Percentiles rank a stretch among this genome's conserved stretches.
Evolutionary conservation across 148 eudicot genomes (phyloP).

Genomic region (Fallopia convolvulus): DNA sequence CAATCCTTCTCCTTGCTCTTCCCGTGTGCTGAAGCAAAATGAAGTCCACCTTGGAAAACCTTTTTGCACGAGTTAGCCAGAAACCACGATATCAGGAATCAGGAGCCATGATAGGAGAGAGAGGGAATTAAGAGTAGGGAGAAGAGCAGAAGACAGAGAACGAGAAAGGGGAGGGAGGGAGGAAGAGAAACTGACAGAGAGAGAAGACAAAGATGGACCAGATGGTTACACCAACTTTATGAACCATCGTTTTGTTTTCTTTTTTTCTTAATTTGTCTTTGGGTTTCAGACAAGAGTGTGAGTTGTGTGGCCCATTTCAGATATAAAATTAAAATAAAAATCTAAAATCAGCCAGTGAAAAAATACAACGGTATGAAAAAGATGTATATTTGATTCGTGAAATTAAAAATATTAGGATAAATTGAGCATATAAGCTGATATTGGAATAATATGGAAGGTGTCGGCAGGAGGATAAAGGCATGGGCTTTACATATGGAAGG

Average conservation of each 20-base stretch:
- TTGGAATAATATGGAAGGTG: neutral
- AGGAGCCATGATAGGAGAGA: neutral
- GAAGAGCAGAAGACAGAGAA: neutral
- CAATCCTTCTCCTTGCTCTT: neutral
- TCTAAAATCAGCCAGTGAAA: too few relatives aligned
- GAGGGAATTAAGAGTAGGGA: neutral
- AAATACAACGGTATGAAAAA: too few relatives aligned
- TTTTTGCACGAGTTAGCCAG: constrained; percentile 3
- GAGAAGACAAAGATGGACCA: neutral
- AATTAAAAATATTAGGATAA: neutral
- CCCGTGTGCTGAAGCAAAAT: constrained; percentile 1
- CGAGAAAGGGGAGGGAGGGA: neutral
- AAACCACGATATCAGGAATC: neutral
- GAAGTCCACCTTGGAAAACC: neutral
- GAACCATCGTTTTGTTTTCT: neutral
- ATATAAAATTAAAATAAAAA: neutral
- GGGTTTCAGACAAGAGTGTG: neutral
- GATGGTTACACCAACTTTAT: constrained; percentile 3
- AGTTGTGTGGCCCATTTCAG: neutral
- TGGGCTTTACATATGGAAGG: too few relatives aligned
- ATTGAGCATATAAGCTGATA: neutral
- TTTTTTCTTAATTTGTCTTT: neutral
- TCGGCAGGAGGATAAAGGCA: neutral
- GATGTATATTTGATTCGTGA: neutral
- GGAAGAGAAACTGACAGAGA: constrained; percentile 7